A percentile compares a stretch with the other conserved stretches of the same genome.
phyloP scores from a whole-genome alignment of 306 rosid species.

The Lupinus albus region DNA sequence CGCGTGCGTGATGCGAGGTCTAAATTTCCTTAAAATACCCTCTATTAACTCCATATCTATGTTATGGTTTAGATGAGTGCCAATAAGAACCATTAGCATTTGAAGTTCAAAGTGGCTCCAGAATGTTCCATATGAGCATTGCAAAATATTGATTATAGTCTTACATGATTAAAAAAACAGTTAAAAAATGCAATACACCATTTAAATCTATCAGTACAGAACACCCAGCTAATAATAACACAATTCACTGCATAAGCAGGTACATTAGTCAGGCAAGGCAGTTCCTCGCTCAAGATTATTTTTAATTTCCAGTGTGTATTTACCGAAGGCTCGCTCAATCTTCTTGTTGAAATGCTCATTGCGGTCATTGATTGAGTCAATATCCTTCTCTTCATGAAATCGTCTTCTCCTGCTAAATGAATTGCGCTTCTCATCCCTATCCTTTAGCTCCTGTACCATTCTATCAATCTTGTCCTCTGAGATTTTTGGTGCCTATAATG shows the following conservation, averaged over 20 bases:
- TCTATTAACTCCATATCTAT: too few relatives aligned
- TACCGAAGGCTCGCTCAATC: constrained; percentile 98
- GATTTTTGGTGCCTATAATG: constrained; percentile 68
- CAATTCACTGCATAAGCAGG: constrained; percentile 26
- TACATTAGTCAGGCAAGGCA: constrained; percentile 82
- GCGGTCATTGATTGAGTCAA: constrained; percentile 94
- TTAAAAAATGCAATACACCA: constrained; percentile 16
- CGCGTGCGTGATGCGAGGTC: too few relatives aligned
- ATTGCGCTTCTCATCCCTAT: constrained; percentile 72
- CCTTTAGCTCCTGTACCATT: constrained; percentile 95
- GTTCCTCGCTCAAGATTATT: constrained; percentile 99
- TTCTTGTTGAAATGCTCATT: constrained; percentile 98
- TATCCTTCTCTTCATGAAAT: constrained; percentile 93
- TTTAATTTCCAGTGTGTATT: constrained; percentile 93
- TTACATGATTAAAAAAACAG: constrained; percentile 14
- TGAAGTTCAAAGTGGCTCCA: constrained; percentile 31
- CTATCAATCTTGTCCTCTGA: constrained; percentile 83
- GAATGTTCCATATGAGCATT: not conserved
- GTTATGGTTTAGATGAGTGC: not conserved
- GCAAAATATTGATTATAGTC: constrained; percentile 16
- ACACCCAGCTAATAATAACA: not conserved
- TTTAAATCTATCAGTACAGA: constrained; percentile 20
- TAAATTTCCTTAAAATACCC: too few relatives aligned
- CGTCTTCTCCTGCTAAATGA: constrained; percentile 89
- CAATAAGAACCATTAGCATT: constrained; percentile 1